Evolutionary conservation across 345 rosid genomes (phyloP).

Genomic region (Kandelia obovata): DNA sequence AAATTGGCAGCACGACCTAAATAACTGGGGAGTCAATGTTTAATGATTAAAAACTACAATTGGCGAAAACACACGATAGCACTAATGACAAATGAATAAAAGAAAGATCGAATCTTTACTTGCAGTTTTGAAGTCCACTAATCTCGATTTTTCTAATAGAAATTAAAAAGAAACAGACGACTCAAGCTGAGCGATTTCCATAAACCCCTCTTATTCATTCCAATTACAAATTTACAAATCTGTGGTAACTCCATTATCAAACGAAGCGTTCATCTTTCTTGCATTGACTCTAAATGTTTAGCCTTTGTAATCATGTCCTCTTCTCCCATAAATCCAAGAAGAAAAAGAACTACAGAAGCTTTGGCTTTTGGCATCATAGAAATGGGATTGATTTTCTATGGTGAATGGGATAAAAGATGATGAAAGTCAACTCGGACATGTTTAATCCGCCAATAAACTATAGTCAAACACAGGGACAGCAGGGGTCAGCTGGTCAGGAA

Average conservation of each 20-base stretch:
- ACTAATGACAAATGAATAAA: not conserved
- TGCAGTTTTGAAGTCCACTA: not conserved
- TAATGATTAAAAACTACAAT: not conserved
- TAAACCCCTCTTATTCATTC: not conserved
- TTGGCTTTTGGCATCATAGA: too few species aligned
- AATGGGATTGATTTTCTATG: not conserved
- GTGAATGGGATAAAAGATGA: too few species aligned
- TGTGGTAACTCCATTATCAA: too few species aligned
- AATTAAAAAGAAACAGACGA: not conserved
- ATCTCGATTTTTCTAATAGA: not conserved
- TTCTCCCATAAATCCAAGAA: too few species aligned
- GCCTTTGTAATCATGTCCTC: too few species aligned
- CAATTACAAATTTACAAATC: too few species aligned
- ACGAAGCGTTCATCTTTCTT: too few species aligned
- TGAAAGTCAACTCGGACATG: too few species aligned
- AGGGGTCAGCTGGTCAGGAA: not conserved
- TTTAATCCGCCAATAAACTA: too few species aligned
- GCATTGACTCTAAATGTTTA: too few species aligned
- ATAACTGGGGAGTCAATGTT: conserved; percentile 2
- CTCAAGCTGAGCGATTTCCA: not conserved
- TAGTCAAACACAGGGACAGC: not conserved
- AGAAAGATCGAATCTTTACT: not conserved
- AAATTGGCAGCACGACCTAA: not conserved
- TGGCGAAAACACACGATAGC: not conserved
- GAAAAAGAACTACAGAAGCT: too few species aligned